These are phyloP conservation scores for Roridomyces roridus DNA, from an alignment of 768 basidiomycete genomes.

Conservation along the genomic window DNA sequence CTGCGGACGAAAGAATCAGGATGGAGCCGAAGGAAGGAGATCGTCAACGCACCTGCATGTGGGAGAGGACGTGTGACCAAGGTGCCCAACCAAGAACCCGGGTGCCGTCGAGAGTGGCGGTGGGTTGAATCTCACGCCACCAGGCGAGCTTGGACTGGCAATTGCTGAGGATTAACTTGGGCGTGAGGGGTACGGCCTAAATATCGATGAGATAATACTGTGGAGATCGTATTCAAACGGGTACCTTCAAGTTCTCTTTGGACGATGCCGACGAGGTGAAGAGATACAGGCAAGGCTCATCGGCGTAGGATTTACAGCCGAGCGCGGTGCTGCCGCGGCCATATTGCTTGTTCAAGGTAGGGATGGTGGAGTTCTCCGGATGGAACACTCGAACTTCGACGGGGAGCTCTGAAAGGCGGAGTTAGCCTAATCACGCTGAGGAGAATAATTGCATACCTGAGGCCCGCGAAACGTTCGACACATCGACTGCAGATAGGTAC, in stretches of 20 bases:
- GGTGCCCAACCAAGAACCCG: constrained; percentile 26
- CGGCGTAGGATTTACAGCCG: neutral
- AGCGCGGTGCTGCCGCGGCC: neutral
- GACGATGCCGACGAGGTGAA: constrained; percentile 18
- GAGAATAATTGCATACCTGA: neutral
- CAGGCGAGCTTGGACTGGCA: constrained; percentile 20
- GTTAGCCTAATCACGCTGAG: neutral
- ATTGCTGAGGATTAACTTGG: neutral
- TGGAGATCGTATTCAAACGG: neutral
- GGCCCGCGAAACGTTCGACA: neutral
- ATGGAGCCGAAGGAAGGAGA: neutral
- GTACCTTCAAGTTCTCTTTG: constrained; percentile 11
- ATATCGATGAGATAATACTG: neutral
- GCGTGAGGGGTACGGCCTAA: constrained; percentile 18
- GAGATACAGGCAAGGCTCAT: constrained; percentile 9
- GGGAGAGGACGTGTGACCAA: constrained; percentile 21
- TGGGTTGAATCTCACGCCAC: constrained; percentile 10
- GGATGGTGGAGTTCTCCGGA: constrained; percentile 9
- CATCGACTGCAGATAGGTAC: constrained; percentile 2
- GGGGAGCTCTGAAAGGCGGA: neutral
- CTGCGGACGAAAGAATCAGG: neutral
- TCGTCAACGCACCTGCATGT: constrained; percentile 8
- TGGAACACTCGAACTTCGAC: constrained; percentile 1
- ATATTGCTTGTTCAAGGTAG: constrained; percentile 5
- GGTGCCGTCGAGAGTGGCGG: neutral